phyloP scores from a whole-genome alignment of 306 rosid species.

The Potentilla sterilis region DNA sequence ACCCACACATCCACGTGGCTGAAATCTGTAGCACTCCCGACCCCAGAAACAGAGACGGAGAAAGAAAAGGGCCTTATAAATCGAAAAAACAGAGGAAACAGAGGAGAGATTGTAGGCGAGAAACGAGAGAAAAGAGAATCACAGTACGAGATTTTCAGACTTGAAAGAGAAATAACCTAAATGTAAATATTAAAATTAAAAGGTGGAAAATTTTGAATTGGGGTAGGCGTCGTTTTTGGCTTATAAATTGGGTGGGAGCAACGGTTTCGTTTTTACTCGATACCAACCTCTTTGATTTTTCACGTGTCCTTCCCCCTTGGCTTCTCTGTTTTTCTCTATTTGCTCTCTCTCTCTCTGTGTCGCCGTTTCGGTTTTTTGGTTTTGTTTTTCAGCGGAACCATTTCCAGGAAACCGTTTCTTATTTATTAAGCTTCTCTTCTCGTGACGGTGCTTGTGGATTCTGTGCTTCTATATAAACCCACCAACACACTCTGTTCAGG shows the following conservation, averaged over 20 bases:
- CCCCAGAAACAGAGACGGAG: constrained; percentile 15
- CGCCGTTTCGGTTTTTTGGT: not conserved
- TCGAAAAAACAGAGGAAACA: not conserved
- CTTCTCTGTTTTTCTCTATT: not conserved
- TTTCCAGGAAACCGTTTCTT: constrained; percentile 32
- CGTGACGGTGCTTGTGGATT: constrained; percentile 32
- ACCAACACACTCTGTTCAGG: not conserved
- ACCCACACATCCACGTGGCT: constrained; percentile 43
- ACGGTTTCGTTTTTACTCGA: constrained; percentile 32
- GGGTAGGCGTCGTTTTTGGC: constrained; percentile 22
- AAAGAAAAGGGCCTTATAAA: too few relatives aligned
- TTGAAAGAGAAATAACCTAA: not conserved
- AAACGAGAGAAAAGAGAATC: not conserved
- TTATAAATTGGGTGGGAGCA: constrained; percentile 40
- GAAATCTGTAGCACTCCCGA: constrained; percentile 1
- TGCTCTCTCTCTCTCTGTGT: constrained; percentile 11
- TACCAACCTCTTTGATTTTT: constrained; percentile 17
- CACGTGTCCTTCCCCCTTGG: constrained; percentile 51
- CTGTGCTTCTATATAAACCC: not conserved
- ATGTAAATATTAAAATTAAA: not conserved
- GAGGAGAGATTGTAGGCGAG: constrained; percentile 14
- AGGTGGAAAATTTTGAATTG: not conserved
- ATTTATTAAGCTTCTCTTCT: constrained; percentile 15
- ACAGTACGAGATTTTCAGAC: not conserved
- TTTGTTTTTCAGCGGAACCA: constrained; percentile 34